phyloP scores from a whole-genome alignment of 805 yeast species.

The Schwanniomyces yamadae region DNA sequence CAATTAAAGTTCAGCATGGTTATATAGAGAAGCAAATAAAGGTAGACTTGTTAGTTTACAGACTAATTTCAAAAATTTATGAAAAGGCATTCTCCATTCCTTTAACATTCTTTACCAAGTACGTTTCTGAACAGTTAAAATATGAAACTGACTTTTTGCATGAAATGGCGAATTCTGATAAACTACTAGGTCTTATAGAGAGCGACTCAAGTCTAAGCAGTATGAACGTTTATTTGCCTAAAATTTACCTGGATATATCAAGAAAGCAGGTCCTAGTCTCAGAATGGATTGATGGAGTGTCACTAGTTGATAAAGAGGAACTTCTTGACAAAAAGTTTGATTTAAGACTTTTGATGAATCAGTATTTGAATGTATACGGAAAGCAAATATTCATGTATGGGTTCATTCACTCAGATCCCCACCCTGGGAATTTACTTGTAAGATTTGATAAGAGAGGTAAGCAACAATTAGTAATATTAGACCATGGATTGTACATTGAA shows the following conservation, averaged over 20 bases:
- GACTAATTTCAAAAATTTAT: constrained; percentile 49
- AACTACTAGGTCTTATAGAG: constrained; percentile 35
- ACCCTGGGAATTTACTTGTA: constrained; percentile 74
- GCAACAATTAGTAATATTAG: constrained; percentile 66
- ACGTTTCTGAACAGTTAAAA: constrained; percentile 54
- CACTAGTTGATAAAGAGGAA: constrained; percentile 47
- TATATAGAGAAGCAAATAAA: constrained; percentile 59
- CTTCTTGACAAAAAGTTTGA: constrained; percentile 42
- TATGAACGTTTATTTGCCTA: constrained; percentile 54
- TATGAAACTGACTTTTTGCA: constrained; percentile 62
- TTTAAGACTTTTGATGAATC: constrained; percentile 43
- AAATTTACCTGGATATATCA: constrained; percentile 44
- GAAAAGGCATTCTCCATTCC: constrained; percentile 65
- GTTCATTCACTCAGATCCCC: constrained; percentile 72
- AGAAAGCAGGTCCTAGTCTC: constrained; percentile 54
- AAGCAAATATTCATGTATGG: constrained; percentile 67
- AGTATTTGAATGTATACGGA: constrained; percentile 51
- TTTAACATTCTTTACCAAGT: constrained; percentile 51
- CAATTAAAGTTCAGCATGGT: constrained; percentile 65
- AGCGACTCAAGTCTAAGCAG: constrained; percentile 40
- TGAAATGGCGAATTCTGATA: constrained; percentile 55
- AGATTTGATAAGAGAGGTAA: constrained; percentile 33
- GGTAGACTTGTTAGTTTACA: constrained; percentile 62
- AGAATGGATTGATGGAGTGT: constrained; percentile 77
- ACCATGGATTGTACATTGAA: constrained; percentile 70